These are phyloP conservation scores for Pestalotiopsis sp. DNA, from an alignment of 2,329 filamentous ascomycete species.

Conservation along the genomic window DNA sequence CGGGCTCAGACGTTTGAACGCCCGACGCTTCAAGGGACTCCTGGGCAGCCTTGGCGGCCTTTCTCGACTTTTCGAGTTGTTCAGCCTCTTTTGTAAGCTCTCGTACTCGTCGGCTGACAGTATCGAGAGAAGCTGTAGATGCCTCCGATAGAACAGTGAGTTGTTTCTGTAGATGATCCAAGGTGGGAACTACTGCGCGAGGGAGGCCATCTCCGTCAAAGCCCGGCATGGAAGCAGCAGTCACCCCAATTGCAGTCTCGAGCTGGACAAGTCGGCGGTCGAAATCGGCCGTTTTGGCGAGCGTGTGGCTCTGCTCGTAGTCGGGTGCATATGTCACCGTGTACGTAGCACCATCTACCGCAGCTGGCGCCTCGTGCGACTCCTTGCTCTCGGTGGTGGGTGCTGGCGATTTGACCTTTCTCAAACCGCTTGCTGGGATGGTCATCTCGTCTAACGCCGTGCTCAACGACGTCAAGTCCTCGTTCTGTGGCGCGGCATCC, in stretches of 20 bases:
- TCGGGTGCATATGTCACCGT: slow-evolving; percentile 66
- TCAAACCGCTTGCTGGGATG: slow-evolving; percentile 20
- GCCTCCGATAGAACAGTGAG: slow-evolving; percentile 75
- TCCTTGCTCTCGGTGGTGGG: not conserved
- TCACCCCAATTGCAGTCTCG: slow-evolving; percentile 81
- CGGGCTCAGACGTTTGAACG: slow-evolving; percentile 39
- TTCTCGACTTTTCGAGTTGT: slow-evolving; percentile 66
- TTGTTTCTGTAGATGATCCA: slow-evolving; percentile 81
- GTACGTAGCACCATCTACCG: slow-evolving; percentile 52
- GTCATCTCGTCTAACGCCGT: slow-evolving; percentile 71
- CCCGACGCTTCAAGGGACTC: slow-evolving; percentile 57
- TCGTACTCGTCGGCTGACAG: slow-evolving; percentile 69
- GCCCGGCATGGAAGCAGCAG: slow-evolving; percentile 67
- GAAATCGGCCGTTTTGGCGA: slow-evolving; percentile 85
- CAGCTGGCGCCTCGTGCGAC: slow-evolving; percentile 16
- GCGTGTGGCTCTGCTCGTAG: slow-evolving; percentile 69
- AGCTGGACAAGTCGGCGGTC: slow-evolving; percentile 78
- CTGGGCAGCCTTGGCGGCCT: slow-evolving; percentile 63
- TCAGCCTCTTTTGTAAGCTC: slow-evolving; percentile 75
- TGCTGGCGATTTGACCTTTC: not conserved
- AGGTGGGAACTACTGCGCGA: slow-evolving; percentile 77
- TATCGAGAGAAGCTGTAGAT: slow-evolving; percentile 73
- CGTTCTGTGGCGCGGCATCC: slow-evolving; percentile 44
- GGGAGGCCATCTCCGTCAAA: slow-evolving; percentile 58
- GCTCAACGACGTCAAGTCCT: slow-evolving; percentile 70